phyloP scores from a whole-genome alignment of 257 asterid genomes.

The Ilex asprella region DNA sequence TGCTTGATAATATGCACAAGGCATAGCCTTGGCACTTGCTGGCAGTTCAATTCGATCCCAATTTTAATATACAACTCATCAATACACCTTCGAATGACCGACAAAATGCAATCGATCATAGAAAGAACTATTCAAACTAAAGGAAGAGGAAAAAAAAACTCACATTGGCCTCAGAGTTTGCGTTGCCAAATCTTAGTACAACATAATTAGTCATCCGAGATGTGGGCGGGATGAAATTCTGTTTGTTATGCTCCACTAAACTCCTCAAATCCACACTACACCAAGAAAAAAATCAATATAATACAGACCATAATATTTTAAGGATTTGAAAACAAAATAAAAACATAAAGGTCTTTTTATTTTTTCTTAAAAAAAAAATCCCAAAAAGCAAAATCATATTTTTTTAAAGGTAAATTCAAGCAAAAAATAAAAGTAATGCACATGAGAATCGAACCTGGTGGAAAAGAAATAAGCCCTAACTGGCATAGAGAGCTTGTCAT shows the following conservation, averaged over 20 bases:
- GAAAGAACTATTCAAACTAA: background rate
- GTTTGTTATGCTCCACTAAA: constrained; percentile 80
- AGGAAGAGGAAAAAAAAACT: constrained; percentile 13
- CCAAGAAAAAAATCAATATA: constrained; percentile 12
- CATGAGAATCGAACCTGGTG: constrained; percentile 52
- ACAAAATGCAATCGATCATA: background rate
- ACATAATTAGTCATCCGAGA: constrained; percentile 94
- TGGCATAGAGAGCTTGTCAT: constrained; percentile 43
- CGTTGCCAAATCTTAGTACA: constrained; percentile 67
- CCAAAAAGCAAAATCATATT: background rate
- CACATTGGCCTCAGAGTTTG: constrained; percentile 51
- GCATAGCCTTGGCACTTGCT: background rate
- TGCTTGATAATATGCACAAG: background rate
- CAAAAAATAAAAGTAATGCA: background rate
- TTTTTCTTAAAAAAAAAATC: no score
- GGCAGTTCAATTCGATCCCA: background rate
- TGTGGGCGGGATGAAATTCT: constrained; percentile 62
- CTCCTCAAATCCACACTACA: constrained; percentile 85
- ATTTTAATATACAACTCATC: no score
- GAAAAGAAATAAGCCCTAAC: constrained; percentile 94
- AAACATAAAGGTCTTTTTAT: no score
- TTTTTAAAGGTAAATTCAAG: background rate
- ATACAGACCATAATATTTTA: background rate
- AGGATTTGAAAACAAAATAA: background rate
- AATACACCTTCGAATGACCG: no score